These are phyloP conservation scores for Pseudogymnoascus sp. DNA, from an alignment of 2,329 filamentous ascomycete genomes.

Conservation along the genomic window DNA sequence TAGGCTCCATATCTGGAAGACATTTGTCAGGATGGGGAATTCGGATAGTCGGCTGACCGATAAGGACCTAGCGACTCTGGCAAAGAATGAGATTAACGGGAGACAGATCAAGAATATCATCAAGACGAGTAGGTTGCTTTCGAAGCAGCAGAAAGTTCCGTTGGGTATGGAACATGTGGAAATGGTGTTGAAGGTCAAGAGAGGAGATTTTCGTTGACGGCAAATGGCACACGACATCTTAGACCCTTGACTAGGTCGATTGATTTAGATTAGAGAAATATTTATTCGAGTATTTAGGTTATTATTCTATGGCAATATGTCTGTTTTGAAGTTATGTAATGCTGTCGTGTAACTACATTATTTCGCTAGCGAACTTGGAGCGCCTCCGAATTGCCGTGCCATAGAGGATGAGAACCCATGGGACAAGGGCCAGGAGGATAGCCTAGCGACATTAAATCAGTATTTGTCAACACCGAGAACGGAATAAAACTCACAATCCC, in stretches of 20 bases:
- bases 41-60: conserved; percentile 11
- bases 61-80: conserved; percentile 15
- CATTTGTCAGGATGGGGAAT: conserved; percentile 15
- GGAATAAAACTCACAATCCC: conserved; percentile 39
- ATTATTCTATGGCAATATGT: neutral
- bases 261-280: neutral
- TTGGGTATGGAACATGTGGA: conserved; percentile 21
- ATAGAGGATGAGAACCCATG: conserved; percentile 75
- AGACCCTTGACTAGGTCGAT: neutral
- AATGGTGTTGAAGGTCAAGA: conserved; percentile 23
- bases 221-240: neutral
- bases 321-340: neutral
- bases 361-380: conserved; percentile 59
- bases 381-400: conserved; percentile 66
- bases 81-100: conserved; percentile 25
- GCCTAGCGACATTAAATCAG: conserved; percentile 24
- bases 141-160: conserved; percentile 18
- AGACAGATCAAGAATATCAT: conserved; percentile 31
- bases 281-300: neutral
- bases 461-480: neutral
- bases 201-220: neutral
- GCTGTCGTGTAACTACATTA: neutral
- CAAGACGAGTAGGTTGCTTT: conserved; percentile 25
- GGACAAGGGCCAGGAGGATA: conserved; percentile 62
- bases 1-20: conserved; percentile 20